Percentiles rank a stretch among this genome's conserved stretches.
These are phyloP conservation scores for Stramenopiles sp. DNA, from an alignment of 352 stramenopile species.

Conservation along the genomic window DNA sequence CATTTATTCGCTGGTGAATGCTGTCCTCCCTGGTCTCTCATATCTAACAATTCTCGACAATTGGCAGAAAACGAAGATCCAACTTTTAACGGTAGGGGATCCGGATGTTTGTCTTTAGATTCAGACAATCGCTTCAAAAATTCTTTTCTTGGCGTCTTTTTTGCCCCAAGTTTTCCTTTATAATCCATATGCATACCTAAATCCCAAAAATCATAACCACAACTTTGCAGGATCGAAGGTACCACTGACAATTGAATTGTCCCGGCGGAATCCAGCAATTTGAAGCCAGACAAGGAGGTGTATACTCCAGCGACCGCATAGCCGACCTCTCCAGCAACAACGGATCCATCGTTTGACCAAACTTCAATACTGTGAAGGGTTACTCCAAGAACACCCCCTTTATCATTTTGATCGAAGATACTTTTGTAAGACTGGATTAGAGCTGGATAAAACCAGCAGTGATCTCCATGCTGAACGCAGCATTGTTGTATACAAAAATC, in stretches of 20 bases:
- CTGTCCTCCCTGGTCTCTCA: too few relatives aligned
- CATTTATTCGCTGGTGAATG: too few relatives aligned
- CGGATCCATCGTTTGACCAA: slow-evolving; percentile 41
- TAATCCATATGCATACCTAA: slow-evolving; percentile 66
- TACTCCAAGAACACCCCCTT: slow-evolving; percentile 25
- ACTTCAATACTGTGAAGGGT: slow-evolving; percentile 71
- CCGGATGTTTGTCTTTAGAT: neutral
- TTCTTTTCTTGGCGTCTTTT: slow-evolving; percentile 40
- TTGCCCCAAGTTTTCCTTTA: slow-evolving; percentile 50
- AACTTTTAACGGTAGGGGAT: neutral
- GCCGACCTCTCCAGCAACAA: slow-evolving; percentile 68
- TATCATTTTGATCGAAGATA: slow-evolving; percentile 39
- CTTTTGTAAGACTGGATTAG: slow-evolving; percentile 55
- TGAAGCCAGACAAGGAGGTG: slow-evolving; percentile 58
- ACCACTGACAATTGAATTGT: slow-evolving; percentile 57
- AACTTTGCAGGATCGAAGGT: slow-evolving; percentile 41
- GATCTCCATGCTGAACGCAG: slow-evolving; percentile 62
- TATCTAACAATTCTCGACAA: neutral
- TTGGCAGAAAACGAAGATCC: neutral
- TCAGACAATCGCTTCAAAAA: slow-evolving; percentile 31
- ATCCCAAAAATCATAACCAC: slow-evolving; percentile 56
- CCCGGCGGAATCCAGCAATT: slow-evolving; percentile 33
- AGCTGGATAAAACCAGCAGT: slow-evolving; percentile 61
- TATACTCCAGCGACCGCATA: slow-evolving; percentile 76
- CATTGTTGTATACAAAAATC: slow-evolving; percentile 62